Base-by-base conservation (phyloP, 2,329 filamentous ascomycete species). In the Cephalotrichum gorgonifer region DNA sequence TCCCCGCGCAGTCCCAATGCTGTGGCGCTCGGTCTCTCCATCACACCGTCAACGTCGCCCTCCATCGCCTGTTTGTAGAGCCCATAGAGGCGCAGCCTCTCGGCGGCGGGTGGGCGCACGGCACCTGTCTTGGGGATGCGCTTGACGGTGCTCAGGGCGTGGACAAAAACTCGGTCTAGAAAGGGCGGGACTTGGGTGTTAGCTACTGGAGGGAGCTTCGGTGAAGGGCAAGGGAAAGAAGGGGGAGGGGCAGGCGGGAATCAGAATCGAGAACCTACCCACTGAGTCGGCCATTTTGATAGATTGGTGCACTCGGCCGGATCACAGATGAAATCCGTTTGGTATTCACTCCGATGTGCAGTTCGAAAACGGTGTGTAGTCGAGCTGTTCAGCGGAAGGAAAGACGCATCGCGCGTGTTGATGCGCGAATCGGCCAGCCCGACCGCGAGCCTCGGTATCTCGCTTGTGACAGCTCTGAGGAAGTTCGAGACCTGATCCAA, bases 21-120 rank as follows among this genome's bases (percentile, higher is more conserved):
- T 20, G 68, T 71, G 45, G 65, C 58, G 39, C 70, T 72, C 35
- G 93, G 91, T 43, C 89, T 79, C 59, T 91, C 84, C 85, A 96
- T 94, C 45, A 97, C 88, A 44, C 88, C 87, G 57, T 93, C 86
- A 30, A 97, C 90, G 66, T 98, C 88, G 44, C 93, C 93, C 72
- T 98, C 90, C 93, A 97, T 97, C 54, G 89, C 89, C 68, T 98
- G 93, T 65, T 98, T 98, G 73, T 98, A 98, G 56, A 98, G 77
- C 55, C 93, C 93, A 83, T 98, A 98, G 53, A 98, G 85, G 51
- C 86, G 86, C 57, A 98, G 75, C 51, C 93, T 85, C 61, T 94
- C 90, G 53, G 78, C 73, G 2, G 89, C 80, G 44, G 93, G 93
- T 43, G 93, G 93, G 54, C 93, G 85, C 54, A 88, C 82, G 47